A percentile compares a stretch with the other conserved stretches of the same genome.
These are phyloP conservation scores for Quercus parvula DNA, from an alignment of 306 rosid species.

Conservation along the genomic window DNA sequence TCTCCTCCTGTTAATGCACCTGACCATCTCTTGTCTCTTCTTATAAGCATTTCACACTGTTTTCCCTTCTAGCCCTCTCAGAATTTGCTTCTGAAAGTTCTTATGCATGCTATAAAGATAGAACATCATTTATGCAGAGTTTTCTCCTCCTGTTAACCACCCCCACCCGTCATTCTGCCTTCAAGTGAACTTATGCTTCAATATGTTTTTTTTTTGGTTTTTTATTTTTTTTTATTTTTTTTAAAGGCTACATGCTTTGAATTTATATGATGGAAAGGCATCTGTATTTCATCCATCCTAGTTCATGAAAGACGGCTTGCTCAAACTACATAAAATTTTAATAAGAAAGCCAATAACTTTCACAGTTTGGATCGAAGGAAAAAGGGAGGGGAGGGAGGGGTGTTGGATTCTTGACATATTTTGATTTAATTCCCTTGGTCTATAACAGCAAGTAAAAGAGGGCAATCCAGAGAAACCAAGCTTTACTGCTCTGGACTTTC, in stretches of 20 bases:
- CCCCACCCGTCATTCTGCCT: neutral
- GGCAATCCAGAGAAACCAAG: neutral
- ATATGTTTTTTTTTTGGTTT: neutral
- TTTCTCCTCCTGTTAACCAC: neutral
- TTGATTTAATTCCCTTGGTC: neutral
- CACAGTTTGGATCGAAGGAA: neutral
- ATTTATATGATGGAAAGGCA: neutral
- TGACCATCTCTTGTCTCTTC: neutral
- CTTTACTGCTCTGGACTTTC: neutral
- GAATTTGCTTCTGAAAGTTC: conserved; percentile 12
- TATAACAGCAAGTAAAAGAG: neutral
- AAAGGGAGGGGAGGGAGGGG: neutral
- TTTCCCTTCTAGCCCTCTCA: neutral
- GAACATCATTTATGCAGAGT: conserved; percentile 1
- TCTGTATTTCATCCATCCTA: neutral
- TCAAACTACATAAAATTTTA: neutral
- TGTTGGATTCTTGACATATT: neutral
- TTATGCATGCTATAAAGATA: conserved; percentile 4
- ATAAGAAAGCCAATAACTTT: neutral
- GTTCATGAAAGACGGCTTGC: neutral
- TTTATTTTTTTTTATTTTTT: neutral
- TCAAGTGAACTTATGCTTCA: neutral
- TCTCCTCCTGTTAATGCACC: conserved; percentile 12
- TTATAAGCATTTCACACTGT: neutral
- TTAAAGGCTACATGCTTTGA: neutral